A percentile compares a stretch with the other conserved stretches of the same genome.
Evolutionary conservation across 192 early-diverging fungal genomes (phyloP).

Genomic region (Backusella mclennaniae): DNA sequence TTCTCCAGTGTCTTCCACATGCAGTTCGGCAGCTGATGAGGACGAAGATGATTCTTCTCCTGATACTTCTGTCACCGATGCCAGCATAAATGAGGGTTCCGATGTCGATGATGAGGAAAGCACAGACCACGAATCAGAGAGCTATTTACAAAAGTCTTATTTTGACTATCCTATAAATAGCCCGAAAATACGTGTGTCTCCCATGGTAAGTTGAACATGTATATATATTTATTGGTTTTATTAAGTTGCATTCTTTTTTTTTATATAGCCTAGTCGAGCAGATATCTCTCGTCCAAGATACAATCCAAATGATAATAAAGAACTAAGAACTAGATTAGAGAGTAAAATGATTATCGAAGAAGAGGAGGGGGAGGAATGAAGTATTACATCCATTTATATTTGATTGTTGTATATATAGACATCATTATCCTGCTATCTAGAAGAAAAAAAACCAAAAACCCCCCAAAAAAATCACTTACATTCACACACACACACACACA

Average conservation of each 20-base stretch:
- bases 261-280: slow-evolving; percentile 1
- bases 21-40: not conserved
- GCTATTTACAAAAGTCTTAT: not conserved
- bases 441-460: not conserved
- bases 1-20: slow-evolving; percentile 3
- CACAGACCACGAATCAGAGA: not conserved
- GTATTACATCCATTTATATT: not conserved
- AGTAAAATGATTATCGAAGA: slow-evolving; percentile 34
- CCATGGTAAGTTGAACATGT: not conserved
- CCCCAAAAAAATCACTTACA: not conserved
- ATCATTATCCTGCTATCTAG: not conserved
- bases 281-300: not conserved
- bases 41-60: slow-evolving; percentile 3
- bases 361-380: slow-evolving; percentile 36
- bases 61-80: slow-evolving; percentile 7
- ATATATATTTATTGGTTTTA: not conserved
- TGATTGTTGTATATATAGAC: not conserved
- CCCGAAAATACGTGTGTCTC: not conserved
- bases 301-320: not conserved
- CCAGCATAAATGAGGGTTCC: too few relatives aligned
- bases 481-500: not conserved
- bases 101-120: not conserved
- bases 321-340: slow-evolving; percentile 14
- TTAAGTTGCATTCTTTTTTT: too few relatives aligned
- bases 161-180: not conserved